Evolutionary conservation across 345 rosid species (phyloP).

Genomic region (Populus deltoides): DNA sequence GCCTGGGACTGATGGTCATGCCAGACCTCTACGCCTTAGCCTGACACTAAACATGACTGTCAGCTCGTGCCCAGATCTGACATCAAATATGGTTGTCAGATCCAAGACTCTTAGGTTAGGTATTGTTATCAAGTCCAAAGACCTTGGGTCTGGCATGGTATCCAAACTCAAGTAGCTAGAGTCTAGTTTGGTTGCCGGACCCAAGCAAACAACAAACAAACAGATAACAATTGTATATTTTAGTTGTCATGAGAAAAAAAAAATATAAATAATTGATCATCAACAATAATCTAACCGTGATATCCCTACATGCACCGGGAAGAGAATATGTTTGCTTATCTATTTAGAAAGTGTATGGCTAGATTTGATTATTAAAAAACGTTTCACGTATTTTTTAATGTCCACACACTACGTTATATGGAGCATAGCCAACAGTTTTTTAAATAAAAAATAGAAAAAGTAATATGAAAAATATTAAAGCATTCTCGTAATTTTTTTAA

Average conservation of each 20-base stretch:
- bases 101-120: accelerated
- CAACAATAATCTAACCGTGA: accelerated
- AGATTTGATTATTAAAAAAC: no score
- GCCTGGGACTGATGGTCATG: accelerated
- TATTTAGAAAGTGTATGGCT: accelerated
- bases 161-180: no score
- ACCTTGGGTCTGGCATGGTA: accelerated
- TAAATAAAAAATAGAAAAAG: no score
- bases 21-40: accelerated
- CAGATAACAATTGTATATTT: accelerated
- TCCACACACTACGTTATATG: no score
- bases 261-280: accelerated
- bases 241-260: accelerated
- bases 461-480: no score
- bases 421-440: no score
- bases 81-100: accelerated
- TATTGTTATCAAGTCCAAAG: accelerated
- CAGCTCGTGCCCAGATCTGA: accelerated
- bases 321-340: accelerated
- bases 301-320: accelerated
- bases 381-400: no score
- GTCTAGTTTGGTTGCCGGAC: no score
- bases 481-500: no score
- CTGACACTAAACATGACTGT: no score
- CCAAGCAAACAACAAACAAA: accelerated